Base-by-base conservation (phyloP, 73 alveolate species). In the Urostyla sp. region DNA sequence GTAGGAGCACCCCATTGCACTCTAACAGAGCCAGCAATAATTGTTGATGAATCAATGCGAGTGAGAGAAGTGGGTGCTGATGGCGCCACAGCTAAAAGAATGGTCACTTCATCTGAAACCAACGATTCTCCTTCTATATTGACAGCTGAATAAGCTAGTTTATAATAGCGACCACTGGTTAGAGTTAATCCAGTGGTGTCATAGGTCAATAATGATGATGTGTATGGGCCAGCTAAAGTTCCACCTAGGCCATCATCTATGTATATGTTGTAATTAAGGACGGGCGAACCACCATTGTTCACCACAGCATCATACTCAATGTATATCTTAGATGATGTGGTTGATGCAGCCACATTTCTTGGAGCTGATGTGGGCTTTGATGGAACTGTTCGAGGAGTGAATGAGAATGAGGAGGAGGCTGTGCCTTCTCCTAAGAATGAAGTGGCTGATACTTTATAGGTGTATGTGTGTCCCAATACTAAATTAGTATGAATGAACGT, bases 101-200 rank as follows among this genome's bases (percentile, higher is more conserved):
- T 73, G 28, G 92, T 84, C 40, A 88, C 89, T 26, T 88, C 92
- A 50, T 87, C 97, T 35, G 95, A 87, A 0, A 79, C 69, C 11
- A 90, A 90, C 0, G 94, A 93, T 72, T 87, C 97, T 26, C 95
- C 97, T 16, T 91, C 94, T 11, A 88, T 83, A 73, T 91, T 91
- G 36, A 73, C 89, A 0, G 95, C 97, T 13, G 97, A 87, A 54
- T 87, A 90, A 32, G 84, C 85, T 46, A 91, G 67, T 57, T 92
- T 67, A 83, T 91, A 91, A 69, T 77, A 67, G 13, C 24, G 59
- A 4, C 94, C 94, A 1, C 87, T 53, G 0, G 87, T 67, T 13
- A 86, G 50, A 27, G 87, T 43, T 6, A 77, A 51, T 4, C 77
- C 58, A 0, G 90, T 44, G 20, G 90, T 74, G 48, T 75, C 56